Evolutionary conservation across 768 basidiomycete species (phyloP), one percentile per base, ranked within the genome.

Genomic region (Rhodotorula paludigena): DNA sequence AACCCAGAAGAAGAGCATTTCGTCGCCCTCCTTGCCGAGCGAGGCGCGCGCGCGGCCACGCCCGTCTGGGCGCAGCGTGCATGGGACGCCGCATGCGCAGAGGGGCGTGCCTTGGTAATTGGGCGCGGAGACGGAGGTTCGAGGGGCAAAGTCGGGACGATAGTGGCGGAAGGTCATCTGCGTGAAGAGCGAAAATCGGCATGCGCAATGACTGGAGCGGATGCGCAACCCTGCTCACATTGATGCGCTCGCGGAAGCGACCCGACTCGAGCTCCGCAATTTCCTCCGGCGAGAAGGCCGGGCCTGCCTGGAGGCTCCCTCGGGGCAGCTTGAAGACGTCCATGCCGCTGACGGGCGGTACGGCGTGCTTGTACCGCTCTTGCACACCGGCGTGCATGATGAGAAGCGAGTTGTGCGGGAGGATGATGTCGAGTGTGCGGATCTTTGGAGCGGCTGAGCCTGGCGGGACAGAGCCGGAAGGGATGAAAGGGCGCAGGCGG

Each of bases 341-440:
- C 57, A 76, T 70, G 20, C 73, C 54, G 20, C 28, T 51, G 9
- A 68, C 44, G 0, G 70, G 72, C 32, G 74, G 74, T 1, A 76
- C 63, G 14, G 59, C 65, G 44, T 76, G 75, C 60, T 75, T 76
- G 66, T 68, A 75, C 20, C 28, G n/a, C 51, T 76, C 75, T 38
- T 76, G 75, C 10, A 39, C 53, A 0, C 75, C 75, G 2, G 70
- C 75, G 39, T 71, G 66, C 75, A 76, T 76, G 71, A 76, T 72
- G 32, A 71, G 49, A 41, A 76, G 64, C 33, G 73, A 69, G 52
- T 75, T 75, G 57, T 76, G 75, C 21, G 70, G 70, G 33, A 76
- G 48, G 8, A 36, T 28, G 48, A 76, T 66, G 49, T 73, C 66
- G 60, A 71, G 74, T 3, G 75, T 76, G 18, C 75, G 58, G 23